Base-by-base conservation (phyloP, 306 rosid genomes). In the Boehmeria nivea region DNA sequence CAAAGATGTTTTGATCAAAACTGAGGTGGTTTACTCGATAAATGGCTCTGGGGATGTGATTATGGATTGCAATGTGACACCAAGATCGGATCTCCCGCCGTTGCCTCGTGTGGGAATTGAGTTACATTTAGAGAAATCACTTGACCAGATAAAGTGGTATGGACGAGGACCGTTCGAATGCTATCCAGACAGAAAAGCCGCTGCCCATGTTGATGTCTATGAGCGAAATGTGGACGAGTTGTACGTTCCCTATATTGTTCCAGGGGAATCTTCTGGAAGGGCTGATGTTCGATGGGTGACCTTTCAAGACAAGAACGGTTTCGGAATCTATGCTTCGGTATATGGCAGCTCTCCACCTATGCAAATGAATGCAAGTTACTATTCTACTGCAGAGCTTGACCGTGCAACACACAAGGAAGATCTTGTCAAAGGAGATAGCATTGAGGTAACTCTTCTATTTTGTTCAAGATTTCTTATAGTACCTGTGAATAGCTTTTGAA, bases 141-240 rank as follows among this genome's bases (percentile, higher is more conserved):
- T 91, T 48, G 84, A 87, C 72, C 80, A 49, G 68, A 63, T 82
- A 16, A 65, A 44, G 31, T 91, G 98, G 95, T 91, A 87, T 14
- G 98, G 98, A 63, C 82, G 89, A 84, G 98, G 98, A 15, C 98
- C 93, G 14, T 84, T 87, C 38, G 98, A 91, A 75, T 87, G 95
- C 51, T 87, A 87, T 72, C 96, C 95, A 0, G 98, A 87, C 74
- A 72, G 98, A 60, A 91, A 87, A 69, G 94, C 85, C 17, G 85
- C 89, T n/a, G 96, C 98, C 12, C 88, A 82, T 48, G 81, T 87
- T 23, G 89, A 72, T 20, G 59, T 84, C 39, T 87, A 87, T 13
- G 85, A 87, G 74, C 60, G 67, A 60, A 82, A 57, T 37, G 83
- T 87, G 21, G 61, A 65, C 24, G 89, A 87, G 61, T 59, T 91